A percentile compares a stretch with the other conserved stretches of the same genome.
These are phyloP conservation scores for Calycina marina DNA, from an alignment of 2,329 filamentous ascomycete species.

Conservation along the genomic window DNA sequence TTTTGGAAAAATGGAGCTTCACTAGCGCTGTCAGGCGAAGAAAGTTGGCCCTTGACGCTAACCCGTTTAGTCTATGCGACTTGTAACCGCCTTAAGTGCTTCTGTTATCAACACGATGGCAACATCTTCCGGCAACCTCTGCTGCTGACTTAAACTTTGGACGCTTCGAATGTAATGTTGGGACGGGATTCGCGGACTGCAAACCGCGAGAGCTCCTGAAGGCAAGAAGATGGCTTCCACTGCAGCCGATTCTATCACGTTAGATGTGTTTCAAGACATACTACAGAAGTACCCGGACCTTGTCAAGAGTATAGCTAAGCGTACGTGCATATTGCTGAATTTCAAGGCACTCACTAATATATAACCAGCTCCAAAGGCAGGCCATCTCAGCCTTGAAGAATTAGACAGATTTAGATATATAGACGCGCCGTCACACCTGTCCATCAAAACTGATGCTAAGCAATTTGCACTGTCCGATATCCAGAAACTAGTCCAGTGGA, in stretches of 20 bases:
- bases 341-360: conserved; percentile 5
- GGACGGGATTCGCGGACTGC: no score
- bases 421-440: conserved; percentile 34
- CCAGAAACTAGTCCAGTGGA: conserved; percentile 52
- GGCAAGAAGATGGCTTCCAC: conserved; percentile 2
- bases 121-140: no score
- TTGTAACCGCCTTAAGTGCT: no score
- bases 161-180: no score
- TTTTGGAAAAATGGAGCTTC: no score
- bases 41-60: no score
- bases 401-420: conserved; percentile 47
- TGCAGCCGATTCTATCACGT: conserved; percentile 12
- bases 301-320: conserved; percentile 11
- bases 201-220: no score
- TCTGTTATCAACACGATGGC: no score
- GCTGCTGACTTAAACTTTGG: no score
- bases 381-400: conserved; percentile 27
- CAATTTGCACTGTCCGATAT: conserved; percentile 42
- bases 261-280: conserved; percentile 17
- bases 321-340: conserved; percentile 9
- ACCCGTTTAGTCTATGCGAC: no score
- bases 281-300: conserved; percentile 16
- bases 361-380: conserved; percentile 15
- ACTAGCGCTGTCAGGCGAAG: no score
- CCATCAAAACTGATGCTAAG: conserved; percentile 18